These are phyloP conservation scores for Podospora pseudopauciseta DNA, from an alignment of 495 filamentous ascomycete species.

Conservation along the genomic window DNA sequence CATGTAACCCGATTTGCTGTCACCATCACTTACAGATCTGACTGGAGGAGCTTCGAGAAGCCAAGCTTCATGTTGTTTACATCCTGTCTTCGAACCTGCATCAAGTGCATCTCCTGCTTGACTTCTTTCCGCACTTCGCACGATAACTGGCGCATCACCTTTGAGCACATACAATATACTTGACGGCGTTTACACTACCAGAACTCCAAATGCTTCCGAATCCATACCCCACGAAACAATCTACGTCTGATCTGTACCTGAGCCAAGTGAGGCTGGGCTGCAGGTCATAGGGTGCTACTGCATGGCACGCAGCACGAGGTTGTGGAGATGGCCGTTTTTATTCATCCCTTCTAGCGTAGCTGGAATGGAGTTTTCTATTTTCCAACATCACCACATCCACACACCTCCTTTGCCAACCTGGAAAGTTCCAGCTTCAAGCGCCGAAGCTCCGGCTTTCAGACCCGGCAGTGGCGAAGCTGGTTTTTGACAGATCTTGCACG, in stretches of 20 bases:
- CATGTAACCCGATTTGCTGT: constrained; percentile 17
- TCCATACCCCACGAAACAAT: neutral
- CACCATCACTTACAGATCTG: constrained; percentile 4
- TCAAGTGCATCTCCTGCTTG: neutral
- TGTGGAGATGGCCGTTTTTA: neutral
- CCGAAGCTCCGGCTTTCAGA: neutral
- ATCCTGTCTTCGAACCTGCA: neutral
- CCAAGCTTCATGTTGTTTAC: neutral
- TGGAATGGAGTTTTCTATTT: neutral
- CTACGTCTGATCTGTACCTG: neutral
- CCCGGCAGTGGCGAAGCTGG: neutral
- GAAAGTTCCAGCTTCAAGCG: neutral
- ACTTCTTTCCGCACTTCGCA: neutral
- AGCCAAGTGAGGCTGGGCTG: neutral
- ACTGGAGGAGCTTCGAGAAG: neutral
- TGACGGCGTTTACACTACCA: neutral
- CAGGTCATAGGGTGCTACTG: neutral
- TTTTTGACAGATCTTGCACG: constrained; percentile 2
- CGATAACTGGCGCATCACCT: neutral
- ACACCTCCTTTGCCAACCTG: too few species aligned
- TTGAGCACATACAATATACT: neutral
- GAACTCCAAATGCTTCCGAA: neutral
- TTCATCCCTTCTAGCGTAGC: neutral
- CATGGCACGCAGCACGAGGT: neutral
- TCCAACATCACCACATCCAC: neutral